Base-by-base conservation (phyloP, 257 asterid species). In the Ehretia macrophylla region DNA sequence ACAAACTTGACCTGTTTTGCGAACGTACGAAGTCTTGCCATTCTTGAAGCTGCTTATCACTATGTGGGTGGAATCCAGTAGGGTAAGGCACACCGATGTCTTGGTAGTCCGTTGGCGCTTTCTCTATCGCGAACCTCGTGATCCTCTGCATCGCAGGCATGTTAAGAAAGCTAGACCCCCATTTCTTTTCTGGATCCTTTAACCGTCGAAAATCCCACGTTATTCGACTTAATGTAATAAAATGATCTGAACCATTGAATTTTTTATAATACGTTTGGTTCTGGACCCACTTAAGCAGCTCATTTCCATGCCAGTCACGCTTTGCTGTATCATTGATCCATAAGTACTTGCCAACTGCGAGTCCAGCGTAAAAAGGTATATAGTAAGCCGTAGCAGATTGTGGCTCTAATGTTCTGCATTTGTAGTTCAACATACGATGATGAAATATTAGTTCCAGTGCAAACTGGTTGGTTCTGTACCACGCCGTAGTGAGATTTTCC, bases 341-440 rank as follows among this genome's bases (percentile, higher is more conserved):
- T 8, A 92, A 65, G 65, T 77, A 82, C 64, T 84, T 84, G 3
- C 91, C 96, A 0, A 92, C 99, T 1, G 99, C 88, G 21, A 85
- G 91, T 8, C 99, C 99, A 1, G 91, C 97, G 77, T 92, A 92
- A 58, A 92, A 92, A 14, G 99, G 99, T 10, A 92, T 81, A 76
- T 92, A 92, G 71, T 79, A 92, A 14, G 96, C 95, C 35, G 99
- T 88, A 16, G 98, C 98, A 0, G 78, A 63, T 52, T 76, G 83
- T 44, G 97, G 90, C 35, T 82, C 82, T 8, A 32, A 50, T 13
- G 99, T 88, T 40, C 95, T 47, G 66, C 98, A 92, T 54, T 56
- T 76, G 67, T 91, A 88, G 35, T 78, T 81, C 59, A 83, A 53
- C 38, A 88, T 59, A 54, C 96, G 79, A 77, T 75, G 67, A 68